Conservation (phyloP, 345 rosid genomes). For the Aquilaria sinensis region DNA sequence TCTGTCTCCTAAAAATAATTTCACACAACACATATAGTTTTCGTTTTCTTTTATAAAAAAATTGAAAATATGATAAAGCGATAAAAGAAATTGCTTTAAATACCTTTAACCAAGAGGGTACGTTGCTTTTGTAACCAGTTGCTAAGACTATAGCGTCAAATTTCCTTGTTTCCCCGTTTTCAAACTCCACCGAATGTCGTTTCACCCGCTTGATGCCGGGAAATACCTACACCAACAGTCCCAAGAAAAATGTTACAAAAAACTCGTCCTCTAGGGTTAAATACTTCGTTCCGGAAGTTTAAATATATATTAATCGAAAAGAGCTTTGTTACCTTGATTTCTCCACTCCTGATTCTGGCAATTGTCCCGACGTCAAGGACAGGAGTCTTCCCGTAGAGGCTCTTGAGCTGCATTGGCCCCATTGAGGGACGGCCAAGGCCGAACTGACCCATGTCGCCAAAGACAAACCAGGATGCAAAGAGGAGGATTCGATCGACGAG, state of each 20-base stretch:
- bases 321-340: slow-evolving; percentile 52
- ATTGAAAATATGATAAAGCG: not conserved
- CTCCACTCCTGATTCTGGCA: slow-evolving; percentile 79
- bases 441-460: slow-evolving; percentile 63
- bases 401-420: slow-evolving; percentile 82
- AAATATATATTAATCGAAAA: too few species aligned
- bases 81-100: not conserved
- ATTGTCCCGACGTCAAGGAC: slow-evolving; percentile 89
- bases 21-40: not conserved
- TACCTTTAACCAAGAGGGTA: slow-evolving; percentile 94
- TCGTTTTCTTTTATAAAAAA: not conserved
- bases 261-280: too few species aligned
- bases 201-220: slow-evolving; percentile 56
- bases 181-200: slow-evolving; percentile 52
- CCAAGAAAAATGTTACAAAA: not conserved
- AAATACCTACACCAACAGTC: slow-evolving; percentile 38
- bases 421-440: slow-evolving; percentile 77
- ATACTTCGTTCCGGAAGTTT: too few species aligned
- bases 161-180: slow-evolving; percentile 45
- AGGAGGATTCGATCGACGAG: slow-evolving; percentile 75
- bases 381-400: slow-evolving; percentile 77
- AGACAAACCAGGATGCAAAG: slow-evolving; percentile 49
- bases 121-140: slow-evolving; percentile 94
- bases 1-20: slow-evolving; percentile 44
- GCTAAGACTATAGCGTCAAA: slow-evolving; percentile 86